phyloP scores from a whole-genome alignment of 2,329 filamentous ascomycete genomes.

The Colletotrichum paranaense region DNA sequence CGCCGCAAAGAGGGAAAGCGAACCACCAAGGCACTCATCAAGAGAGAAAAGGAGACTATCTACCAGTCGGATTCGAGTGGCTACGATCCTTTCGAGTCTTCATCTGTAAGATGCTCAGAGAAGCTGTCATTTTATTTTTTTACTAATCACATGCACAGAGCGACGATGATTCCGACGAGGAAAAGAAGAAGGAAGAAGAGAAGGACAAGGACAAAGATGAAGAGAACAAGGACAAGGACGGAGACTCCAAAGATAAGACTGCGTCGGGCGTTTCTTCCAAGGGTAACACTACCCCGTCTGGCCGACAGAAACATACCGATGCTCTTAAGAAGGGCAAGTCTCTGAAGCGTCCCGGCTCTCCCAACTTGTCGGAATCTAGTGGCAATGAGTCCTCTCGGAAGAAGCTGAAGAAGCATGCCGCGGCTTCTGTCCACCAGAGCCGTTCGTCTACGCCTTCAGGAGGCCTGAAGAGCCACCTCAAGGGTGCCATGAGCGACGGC shows the following conservation, averaged over 20 bases:
- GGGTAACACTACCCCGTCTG: conserved; percentile 69
- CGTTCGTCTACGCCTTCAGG: conserved; percentile 66
- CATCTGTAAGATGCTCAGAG: conserved; percentile 43
- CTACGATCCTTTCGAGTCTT: conserved; percentile 51
- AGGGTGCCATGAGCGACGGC: conserved; percentile 76
- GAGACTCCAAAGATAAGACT: conserved; percentile 65
- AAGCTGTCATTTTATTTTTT: not conserved
- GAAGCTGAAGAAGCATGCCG: conserved; percentile 76
- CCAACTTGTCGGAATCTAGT: conserved; percentile 89
- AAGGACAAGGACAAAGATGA: conserved; percentile 56
- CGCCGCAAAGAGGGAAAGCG: conserved; percentile 79
- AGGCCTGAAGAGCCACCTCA: conserved; percentile 55
- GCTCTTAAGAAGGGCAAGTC: conserved; percentile 67
- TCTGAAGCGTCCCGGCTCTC: conserved; percentile 87
- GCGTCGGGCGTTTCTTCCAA: conserved; percentile 73
- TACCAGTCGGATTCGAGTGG: conserved; percentile 78
- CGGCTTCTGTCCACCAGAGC: conserved; percentile 60
- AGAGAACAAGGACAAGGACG: conserved; percentile 70
- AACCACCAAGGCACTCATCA: conserved; percentile 83
- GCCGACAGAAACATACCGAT: conserved; percentile 58
- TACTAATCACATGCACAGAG: conserved; percentile 50
- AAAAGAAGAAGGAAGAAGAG: conserved; percentile 47
- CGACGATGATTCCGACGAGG: conserved; percentile 57
- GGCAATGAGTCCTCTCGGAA: conserved; percentile 90
- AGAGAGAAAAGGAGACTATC: conserved; percentile 86